Evolutionary conservation across 2,329 filamentous ascomycete species (phyloP).

Genomic region (Blastomyces parvus): DNA sequence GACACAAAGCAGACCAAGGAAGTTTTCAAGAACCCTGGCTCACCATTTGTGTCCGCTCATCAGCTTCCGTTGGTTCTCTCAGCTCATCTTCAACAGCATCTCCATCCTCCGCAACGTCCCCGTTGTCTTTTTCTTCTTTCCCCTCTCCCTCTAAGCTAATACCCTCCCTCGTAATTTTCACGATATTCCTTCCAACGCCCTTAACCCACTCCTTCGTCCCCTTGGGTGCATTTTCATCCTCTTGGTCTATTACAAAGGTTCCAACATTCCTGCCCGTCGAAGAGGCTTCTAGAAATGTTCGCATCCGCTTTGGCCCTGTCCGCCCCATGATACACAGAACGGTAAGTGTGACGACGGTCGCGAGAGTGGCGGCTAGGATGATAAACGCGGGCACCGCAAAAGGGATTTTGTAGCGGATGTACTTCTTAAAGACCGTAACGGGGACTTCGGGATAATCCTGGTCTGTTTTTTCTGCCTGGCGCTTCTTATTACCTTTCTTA

Average conservation of each 20-base stretch:
- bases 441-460: not conserved
- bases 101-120: not conserved
- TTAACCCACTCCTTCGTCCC: conserved; percentile 9
- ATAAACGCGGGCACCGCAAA: conserved; percentile 3
- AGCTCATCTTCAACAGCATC: not conserved
- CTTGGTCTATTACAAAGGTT: not conserved
- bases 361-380: not conserved
- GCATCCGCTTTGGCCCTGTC: conserved; percentile 8
- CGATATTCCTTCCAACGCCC: conserved; percentile 1
- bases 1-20: not conserved
- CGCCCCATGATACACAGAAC: conserved; percentile 1
- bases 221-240: not conserved
- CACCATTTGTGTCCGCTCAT: conserved; percentile 4
- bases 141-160: not conserved
- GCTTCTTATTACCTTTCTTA: not conserved
- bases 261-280: conserved; percentile 8
- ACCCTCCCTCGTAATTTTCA: not conserved
- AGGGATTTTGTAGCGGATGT: conserved; percentile 5
- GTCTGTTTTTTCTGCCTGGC: not conserved
- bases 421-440: conserved; percentile 5
- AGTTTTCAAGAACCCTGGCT: not conserved
- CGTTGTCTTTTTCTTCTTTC: not conserved
- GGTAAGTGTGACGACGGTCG: not conserved
- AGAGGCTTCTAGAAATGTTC: conserved; percentile 8
- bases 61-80: too few species aligned